Conservation (phyloP, 2,329 filamentous ascomycete genomes). For the Arthrobotrys sinensis region DNA sequence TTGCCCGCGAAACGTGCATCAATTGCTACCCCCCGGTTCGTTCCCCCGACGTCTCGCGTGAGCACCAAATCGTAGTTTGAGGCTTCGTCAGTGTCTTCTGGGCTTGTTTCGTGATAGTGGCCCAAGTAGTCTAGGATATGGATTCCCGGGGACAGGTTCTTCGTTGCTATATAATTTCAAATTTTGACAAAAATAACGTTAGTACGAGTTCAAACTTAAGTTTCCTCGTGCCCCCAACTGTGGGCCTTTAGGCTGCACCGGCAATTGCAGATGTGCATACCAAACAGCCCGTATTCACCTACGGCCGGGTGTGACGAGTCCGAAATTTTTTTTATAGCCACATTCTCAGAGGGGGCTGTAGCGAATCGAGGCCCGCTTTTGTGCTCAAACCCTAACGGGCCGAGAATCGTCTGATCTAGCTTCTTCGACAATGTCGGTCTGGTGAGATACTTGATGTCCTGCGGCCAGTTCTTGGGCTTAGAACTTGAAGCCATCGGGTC, state of each 20-base stretch:
- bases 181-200: constrained; percentile 39
- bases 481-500: constrained; percentile 43
- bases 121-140: constrained; percentile 77
- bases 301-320: constrained; percentile 48
- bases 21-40: constrained; percentile 71
- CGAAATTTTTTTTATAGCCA: constrained; percentile 59
- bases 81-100: constrained; percentile 66
- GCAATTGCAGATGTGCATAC: constrained; percentile 47
- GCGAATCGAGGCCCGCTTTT: constrained; percentile 50
- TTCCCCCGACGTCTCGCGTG: constrained; percentile 70
- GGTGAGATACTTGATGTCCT: constrained; percentile 52
- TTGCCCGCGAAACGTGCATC: constrained; percentile 75
- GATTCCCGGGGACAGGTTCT: constrained; percentile 71
- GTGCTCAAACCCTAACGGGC: constrained; percentile 39
- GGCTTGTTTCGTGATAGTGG: constrained; percentile 70
- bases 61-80: constrained; percentile 78
- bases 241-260: constrained; percentile 52
- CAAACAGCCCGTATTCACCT: constrained; percentile 58
- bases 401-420: constrained; percentile 44
- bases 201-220: constrained; percentile 9
- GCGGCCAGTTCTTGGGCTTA: constrained; percentile 57
- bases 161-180: constrained; percentile 68
- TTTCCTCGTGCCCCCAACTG: constrained; percentile 14
- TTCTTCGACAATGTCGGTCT: constrained; percentile 56
- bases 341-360: constrained; percentile 55